Conservation (phyloP, 2,329 filamentous ascomycete genomes). For the Cordyceps fumosorosea region DNA sequence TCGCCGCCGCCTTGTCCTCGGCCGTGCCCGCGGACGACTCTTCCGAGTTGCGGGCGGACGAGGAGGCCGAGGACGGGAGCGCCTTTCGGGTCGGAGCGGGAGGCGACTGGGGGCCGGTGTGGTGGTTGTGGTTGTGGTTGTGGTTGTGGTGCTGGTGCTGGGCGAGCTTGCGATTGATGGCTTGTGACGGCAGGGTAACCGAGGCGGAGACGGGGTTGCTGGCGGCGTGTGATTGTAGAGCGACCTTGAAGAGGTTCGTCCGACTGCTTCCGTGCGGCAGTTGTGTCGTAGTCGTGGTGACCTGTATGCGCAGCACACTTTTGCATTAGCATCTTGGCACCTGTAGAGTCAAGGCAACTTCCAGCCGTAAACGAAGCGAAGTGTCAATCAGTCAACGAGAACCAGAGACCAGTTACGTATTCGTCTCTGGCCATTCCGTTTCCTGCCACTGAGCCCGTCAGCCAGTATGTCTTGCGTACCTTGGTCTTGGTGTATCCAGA, state of each 20-base stretch:
- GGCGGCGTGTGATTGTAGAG: constrained; percentile 61
- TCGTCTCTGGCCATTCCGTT: not conserved
- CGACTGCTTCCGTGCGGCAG: constrained; percentile 52
- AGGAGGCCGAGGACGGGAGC: constrained; percentile 16
- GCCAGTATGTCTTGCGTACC: constrained; percentile 43
- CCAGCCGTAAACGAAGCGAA: not conserved
- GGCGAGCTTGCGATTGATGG: constrained; percentile 45
- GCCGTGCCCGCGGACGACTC: constrained; percentile 34
- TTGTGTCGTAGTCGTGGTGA: constrained; percentile 30
- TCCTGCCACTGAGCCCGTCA: not conserved
- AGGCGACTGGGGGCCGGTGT: constrained; percentile 42
- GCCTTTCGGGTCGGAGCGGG: constrained; percentile 19
- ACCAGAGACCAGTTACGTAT: not conserved
- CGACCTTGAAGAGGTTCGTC: constrained; percentile 79
- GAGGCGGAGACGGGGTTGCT: constrained; percentile 60
- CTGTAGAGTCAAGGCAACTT: not conserved
- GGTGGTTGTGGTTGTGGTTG: constrained; percentile 25
- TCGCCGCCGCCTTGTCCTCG: constrained; percentile 41
- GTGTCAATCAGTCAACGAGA: not conserved
- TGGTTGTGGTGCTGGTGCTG: constrained; percentile 22
- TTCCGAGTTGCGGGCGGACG: constrained; percentile 34
- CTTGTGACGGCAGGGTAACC: constrained; percentile 62
- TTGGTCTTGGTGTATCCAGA: constrained; percentile 66
- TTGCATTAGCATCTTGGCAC: constrained; percentile 4
- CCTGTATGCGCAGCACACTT: constrained; percentile 17